phyloP scores from a whole-genome alignment of 192 early-diverging fungal genomes.

The Coemansia nantahalensis region DNA sequence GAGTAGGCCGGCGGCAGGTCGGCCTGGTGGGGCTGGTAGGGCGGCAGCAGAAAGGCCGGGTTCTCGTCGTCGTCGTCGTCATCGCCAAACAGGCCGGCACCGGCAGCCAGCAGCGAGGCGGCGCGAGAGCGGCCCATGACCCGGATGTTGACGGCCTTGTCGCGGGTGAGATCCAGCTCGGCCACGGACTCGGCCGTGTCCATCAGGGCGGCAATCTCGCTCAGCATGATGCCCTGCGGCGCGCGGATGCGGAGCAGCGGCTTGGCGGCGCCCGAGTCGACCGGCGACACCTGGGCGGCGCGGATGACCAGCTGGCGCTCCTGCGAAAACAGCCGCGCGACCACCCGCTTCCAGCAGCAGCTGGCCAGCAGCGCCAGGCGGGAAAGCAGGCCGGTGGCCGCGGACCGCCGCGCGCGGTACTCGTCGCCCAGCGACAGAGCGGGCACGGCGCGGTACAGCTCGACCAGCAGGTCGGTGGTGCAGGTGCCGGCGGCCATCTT shows the following conservation, averaged over 20 bases:
- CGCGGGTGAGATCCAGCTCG: constrained; percentile 23
- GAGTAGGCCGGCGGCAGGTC: constrained; percentile 34
- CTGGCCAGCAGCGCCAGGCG: constrained; percentile 5
- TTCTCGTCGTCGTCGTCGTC: not conserved
- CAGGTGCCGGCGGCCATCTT: constrained; percentile 7
- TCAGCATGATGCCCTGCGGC: constrained; percentile 36
- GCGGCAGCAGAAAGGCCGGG: constrained; percentile 15
- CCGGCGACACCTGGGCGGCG: constrained; percentile 5
- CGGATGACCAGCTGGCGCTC: constrained; percentile 36
- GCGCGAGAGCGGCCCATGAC: constrained; percentile 40
- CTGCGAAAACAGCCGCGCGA: constrained; percentile 14
- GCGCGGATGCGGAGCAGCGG: constrained; percentile 25
- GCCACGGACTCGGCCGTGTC: not conserved
- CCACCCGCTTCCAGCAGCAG: constrained; percentile 8
- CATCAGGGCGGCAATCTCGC: constrained; percentile 32
- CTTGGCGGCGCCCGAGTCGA: constrained; percentile 1
- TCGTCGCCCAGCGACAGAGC: constrained; percentile 5
- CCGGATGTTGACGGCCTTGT: constrained; percentile 41
- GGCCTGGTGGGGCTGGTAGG: constrained; percentile 18
- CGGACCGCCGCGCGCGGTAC: constrained; percentile 1
- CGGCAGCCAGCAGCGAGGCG: constrained; percentile 5
- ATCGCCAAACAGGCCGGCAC: not conserved
- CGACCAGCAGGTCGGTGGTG: constrained; percentile 16
- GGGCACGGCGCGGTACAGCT: constrained; percentile 9
- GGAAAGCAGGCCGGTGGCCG: not conserved